phyloP scores from a whole-genome alignment of 2,329 filamentous ascomycete genomes.

The Colletotrichum spinosum region DNA sequence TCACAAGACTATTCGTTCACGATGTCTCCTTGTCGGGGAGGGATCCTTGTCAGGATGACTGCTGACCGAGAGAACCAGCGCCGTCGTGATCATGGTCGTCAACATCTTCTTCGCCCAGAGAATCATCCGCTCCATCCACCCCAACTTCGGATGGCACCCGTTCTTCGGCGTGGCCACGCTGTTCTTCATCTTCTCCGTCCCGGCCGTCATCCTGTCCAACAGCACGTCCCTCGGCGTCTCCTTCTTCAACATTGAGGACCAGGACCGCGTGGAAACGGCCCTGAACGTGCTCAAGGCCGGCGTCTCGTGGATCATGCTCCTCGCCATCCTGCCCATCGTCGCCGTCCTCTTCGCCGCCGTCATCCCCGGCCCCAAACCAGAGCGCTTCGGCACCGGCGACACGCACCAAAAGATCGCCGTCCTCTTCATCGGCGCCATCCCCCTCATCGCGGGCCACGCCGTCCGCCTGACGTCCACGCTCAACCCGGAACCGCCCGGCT shows the following conservation, averaged over 20 bases:
- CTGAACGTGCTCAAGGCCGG: constrained; percentile 40
- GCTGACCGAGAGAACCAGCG: constrained; percentile 55
- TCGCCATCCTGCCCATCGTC: constrained; percentile 40
- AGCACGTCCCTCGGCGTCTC: constrained; percentile 46
- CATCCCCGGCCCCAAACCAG: constrained; percentile 43
- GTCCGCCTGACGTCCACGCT: constrained; percentile 42
- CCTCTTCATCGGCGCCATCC: constrained; percentile 40
- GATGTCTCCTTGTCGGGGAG: too few relatives aligned
- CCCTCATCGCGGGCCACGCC: constrained; percentile 39
- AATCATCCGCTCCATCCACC: constrained; percentile 51
- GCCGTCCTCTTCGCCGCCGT: constrained; percentile 41
- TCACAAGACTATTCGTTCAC: too few relatives aligned
- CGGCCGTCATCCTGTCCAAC: constrained; percentile 46
- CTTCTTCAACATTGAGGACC: constrained; percentile 39
- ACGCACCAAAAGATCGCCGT: constrained; percentile 45
- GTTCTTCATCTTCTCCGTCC: constrained; percentile 44
- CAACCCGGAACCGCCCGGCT: constrained; percentile 39
- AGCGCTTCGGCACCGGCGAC: constrained; percentile 48
- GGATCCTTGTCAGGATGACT: constrained; percentile 43
- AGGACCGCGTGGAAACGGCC: constrained; percentile 31
- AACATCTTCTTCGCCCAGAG: constrained; percentile 54
- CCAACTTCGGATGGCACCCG: constrained; percentile 50
- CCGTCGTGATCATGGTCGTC: constrained; percentile 49
- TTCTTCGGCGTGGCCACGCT: constrained; percentile 40
- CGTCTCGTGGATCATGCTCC: constrained; percentile 41